Evolutionary conservation across 2,329 filamentous ascomycete species (phyloP).

Genomic region (Ophiosphaerella herpotricha): DNA sequence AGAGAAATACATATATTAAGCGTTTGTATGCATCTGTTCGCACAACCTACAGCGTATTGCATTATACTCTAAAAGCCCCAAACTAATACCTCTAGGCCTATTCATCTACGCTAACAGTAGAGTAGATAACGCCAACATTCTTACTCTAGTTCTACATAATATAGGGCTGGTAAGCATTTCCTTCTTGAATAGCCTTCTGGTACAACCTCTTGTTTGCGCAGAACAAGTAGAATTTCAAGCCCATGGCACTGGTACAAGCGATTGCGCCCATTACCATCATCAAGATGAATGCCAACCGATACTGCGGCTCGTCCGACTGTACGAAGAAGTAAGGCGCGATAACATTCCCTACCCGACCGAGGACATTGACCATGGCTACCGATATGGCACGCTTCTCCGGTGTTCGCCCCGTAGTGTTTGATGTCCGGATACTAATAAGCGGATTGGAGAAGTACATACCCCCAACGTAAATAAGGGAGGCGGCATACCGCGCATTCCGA

Average conservation of each 20-base stretch:
- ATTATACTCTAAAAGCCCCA: too few relatives aligned
- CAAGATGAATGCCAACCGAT: slow-evolving; percentile 5
- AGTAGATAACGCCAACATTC: too few relatives aligned
- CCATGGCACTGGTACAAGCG: slow-evolving; percentile 2
- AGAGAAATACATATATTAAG: too few relatives aligned
- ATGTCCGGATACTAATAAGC: slow-evolving; percentile 41
- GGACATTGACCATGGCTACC: slow-evolving; percentile 42
- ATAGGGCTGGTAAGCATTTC: neutral
- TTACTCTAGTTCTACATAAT: neutral
- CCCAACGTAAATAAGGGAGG: slow-evolving; percentile 37
- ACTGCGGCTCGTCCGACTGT: neutral
- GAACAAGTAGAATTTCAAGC: neutral
- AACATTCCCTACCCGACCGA: slow-evolving; percentile 45
- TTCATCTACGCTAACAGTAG: too few relatives aligned
- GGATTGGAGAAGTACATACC: slow-evolving; percentile 40
- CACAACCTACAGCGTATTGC: too few relatives aligned
- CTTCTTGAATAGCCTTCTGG: neutral
- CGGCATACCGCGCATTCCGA: slow-evolving; percentile 10
- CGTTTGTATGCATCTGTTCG: too few relatives aligned
- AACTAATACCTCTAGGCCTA: too few relatives aligned
- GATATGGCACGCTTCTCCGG: slow-evolving; percentile 46
- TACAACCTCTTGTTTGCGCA: slow-evolving; percentile 1
- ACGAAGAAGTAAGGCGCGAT: slow-evolving; percentile 48
- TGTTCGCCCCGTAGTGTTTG: slow-evolving; percentile 37
- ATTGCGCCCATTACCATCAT: neutral